Base-by-base conservation (phyloP, 1,284 basidiomycete genomes). In the Rhodotorula sp. region DNA sequence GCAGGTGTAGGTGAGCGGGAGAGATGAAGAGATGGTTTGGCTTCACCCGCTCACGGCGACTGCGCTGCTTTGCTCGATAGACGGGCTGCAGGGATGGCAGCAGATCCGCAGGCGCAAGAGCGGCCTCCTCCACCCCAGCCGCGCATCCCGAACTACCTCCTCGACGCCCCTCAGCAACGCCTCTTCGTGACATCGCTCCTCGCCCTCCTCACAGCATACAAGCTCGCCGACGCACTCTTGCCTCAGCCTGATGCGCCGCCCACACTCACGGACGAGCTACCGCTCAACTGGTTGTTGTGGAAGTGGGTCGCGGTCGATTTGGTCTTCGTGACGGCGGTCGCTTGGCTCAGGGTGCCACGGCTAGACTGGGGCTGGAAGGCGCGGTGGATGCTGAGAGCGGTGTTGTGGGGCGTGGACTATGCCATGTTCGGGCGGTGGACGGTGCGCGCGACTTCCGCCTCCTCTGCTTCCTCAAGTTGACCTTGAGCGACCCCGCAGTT, bases 241-340 rank as follows among this genome's bases (percentile, higher is more conserved):
- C 62, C 62, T 37, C 69, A 47, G 47, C 47, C 44, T 37, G 47
- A 56, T 28, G 59, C 50, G 31, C 66, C 65, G 37, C 26, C 16
- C 28, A n/a, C 30, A 18, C 40, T 44, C 50, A 15, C 8, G 5
- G 58, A 55, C 28, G 58, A 46, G 31, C 18, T 22, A 24, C 24
- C 50, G 7, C 11, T 62, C 28, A 55, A 44, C 7, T 11, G 34
- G 6, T 46, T 34, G 31, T 72, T 74, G 84, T 84, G 79, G 73
- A 91, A 90, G 81, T 92, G 90, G 90, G 80, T 89, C 34, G 75
- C 86, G 34, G 81, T 87, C 71, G 90, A 92, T 80, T 81, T 87
- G 65, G 77, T 84, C 28, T 89, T 86, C 76, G 85, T 88, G 76
- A 76, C 83, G 2, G 72, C 84, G 31, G 85, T 92, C 30, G 83